Base-by-base conservation (phyloP, 768 basidiomycete genomes). In the Mycena galericulata region DNA sequence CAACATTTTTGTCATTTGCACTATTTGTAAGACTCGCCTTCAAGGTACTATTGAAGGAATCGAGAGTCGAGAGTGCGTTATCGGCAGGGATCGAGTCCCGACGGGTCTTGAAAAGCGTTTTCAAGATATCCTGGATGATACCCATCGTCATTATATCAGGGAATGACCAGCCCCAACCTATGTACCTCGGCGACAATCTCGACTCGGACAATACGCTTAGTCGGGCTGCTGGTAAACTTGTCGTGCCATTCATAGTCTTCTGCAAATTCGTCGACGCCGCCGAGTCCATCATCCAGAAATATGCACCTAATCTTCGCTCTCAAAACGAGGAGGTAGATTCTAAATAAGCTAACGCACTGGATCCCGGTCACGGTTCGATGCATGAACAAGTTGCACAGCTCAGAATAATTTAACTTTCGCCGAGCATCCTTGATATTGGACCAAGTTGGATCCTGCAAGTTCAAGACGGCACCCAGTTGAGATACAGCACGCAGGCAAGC, bases 201-300 rank as follows among this genome's bases (percentile, higher is more conserved):
- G 38, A 94, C 83, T 63, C 93, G 80, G 20, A 92, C 88, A 46
- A 94, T 88, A 36, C 91, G 81, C 73, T 86, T 89, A 17, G 86
- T 85, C 3, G 82, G 80, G 54, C 83, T 86, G 8, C 71, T 68
- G 4, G 89, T 88, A 61, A 90, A 89, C 55, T 79, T 81, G 71
- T 91, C 87, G 69, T 93, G 92, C 90, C 90, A 92, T 58, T 74
- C 68, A 71, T 84, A 85, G 5, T 79, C 79, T 75, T 90, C 85
- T 4, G 86, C 82, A 51, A 86, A 75, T 30, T 84, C 82, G 15
- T 77, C 76, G 2, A 81, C 78, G 2, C 83, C 84, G 24, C 86
- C 86, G 8, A 94, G 78, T 2, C 92, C 92, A 72, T 94, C 93
- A 74, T 94, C 93, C 51, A 95, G 81, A 30, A 95, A 79, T 61